Base-by-base conservation (phyloP, 257 asterid genomes). In the Leonotis leonurus region DNA sequence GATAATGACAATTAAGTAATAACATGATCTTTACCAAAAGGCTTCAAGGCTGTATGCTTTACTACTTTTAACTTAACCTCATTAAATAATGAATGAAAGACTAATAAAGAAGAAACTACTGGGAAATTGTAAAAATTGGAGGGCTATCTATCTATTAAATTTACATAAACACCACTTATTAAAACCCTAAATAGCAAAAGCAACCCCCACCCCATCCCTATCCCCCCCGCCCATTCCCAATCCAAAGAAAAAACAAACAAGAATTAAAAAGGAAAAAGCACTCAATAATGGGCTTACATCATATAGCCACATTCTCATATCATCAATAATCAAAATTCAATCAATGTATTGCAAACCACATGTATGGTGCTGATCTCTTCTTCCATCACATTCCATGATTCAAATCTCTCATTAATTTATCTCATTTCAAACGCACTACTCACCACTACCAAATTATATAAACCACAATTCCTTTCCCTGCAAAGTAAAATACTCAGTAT, bases 281-380 rank as follows among this genome's bases (percentile, higher is more conserved):
- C 69, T 40, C 36, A 37, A 43, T 85, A 76, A n/a, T 82, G 94
- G 49, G 89, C 66, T 80, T 76, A 60, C 89, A 73, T 80, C 81
- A 80, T 74, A 58, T 75, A 56, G 76, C 79, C 76, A 75, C 70
- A 68, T 58, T 69, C 46, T 71, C 73, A 64, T 70, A 77, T 81
- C 74, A 70, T n/a, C n/a, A 70, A n/a, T n/a, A n/a, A n/a, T 35
- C 79, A 68, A 50, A 33, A 73, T n/a, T n/a, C n/a, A 74, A 53
- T 56, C 11, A 8, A 10, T 46, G n/a, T n/a, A 44, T 33, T 43
- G 59, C 22, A 57, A 62, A 20, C 80, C 74, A 58, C 64, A 43
- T 71, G 74, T 59, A 75, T 63, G 78, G 82, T 69, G 58, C 58
- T 24, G 70, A 74, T 81, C 62, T 60, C 14, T 58, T 65, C 65